Evolutionary conservation across 441 rosid species (phyloP).

Genomic region (Capsella rubella): DNA sequence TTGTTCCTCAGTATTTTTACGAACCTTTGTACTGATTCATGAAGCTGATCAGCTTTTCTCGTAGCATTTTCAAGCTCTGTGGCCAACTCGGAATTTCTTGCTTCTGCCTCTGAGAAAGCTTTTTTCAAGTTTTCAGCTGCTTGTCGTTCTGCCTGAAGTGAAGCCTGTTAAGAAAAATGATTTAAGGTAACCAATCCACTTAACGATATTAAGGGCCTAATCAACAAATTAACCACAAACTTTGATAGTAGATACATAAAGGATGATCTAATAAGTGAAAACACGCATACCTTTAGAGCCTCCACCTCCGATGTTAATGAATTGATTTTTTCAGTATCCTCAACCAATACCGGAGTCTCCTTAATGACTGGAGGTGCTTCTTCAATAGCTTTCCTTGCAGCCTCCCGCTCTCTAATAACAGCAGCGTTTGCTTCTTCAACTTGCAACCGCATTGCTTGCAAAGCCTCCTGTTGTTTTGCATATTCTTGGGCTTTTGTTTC

Average conservation of each 20-base stretch:
- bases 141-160: slow-evolving; percentile 70
- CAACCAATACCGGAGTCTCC: slow-evolving; percentile 77
- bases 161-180: slow-evolving; percentile 57
- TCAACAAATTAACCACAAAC: slow-evolving; percentile 3
- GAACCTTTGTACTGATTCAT: slow-evolving; percentile 97
- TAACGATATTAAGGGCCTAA: background rate
- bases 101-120: slow-evolving; percentile 67
- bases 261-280: slow-evolving; percentile 8
- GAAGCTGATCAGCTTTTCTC: slow-evolving; percentile 86
- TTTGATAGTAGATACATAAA: slow-evolving; percentile 2
- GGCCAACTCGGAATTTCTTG: slow-evolving; percentile 71
- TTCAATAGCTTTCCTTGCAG: slow-evolving; percentile 78
- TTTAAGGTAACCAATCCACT: slow-evolving; percentile 3
- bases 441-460: slow-evolving; percentile 66
- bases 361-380: slow-evolving; percentile 83
- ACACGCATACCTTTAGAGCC: slow-evolving; percentile 60
- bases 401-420: slow-evolving; percentile 74
- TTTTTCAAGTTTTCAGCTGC: slow-evolving; percentile 73
- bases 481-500: slow-evolving; percentile 79
- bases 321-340: slow-evolving; percentile 78
- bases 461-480: slow-evolving; percentile 70
- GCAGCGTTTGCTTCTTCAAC: slow-evolving; percentile 70
- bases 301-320: slow-evolving; percentile 65
- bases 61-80: slow-evolving; percentile 85
- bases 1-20: slow-evolving; percentile 33